These are phyloP conservation scores for Pilasporangium apinafurcum DNA, from an alignment of 352 stramenopile genomes.

Conservation along the genomic window DNA sequence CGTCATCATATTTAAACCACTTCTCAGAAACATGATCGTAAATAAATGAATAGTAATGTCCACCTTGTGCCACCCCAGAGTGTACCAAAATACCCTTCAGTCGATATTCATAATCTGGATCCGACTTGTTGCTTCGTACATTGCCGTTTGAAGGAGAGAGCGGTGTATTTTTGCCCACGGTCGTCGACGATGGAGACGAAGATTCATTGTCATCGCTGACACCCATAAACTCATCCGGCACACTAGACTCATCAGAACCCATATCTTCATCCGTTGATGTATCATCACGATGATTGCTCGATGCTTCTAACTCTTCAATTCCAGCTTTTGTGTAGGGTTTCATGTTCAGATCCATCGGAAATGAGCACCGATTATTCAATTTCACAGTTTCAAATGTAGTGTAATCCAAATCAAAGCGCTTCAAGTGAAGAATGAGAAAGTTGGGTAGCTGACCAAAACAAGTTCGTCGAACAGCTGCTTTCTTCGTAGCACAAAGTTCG, in stretches of 20 bases:
- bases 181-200: constrained; percentile 17
- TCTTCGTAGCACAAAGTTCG: constrained; percentile 97
- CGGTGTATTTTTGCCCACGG: constrained; percentile 12
- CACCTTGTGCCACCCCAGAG: constrained; percentile 96
- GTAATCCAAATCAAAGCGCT: constrained; percentile 99
- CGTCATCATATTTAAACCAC: constrained; percentile 99
- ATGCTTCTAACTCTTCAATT: constrained; percentile 89
- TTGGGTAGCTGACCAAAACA: constrained; percentile 95
- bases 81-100: constrained; percentile 98
- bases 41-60: constrained; percentile 98
- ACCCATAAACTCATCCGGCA: constrained; percentile 57
- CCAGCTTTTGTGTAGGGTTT: constrained; percentile 97
- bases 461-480: constrained; percentile 93
- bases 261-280: constrained; percentile 43
- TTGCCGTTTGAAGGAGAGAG: constrained; percentile 9
- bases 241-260: constrained; percentile 37
- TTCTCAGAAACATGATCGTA: constrained; percentile 87
- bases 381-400: constrained; percentile 99
- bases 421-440: constrained; percentile 97
- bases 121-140: constrained; percentile 23
- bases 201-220: constrained; percentile 30
- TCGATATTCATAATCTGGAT: constrained; percentile 95
- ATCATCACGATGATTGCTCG: constrained; percentile 26
- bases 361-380: constrained; percentile 97
- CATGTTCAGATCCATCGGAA: constrained; percentile 98